Base-by-base conservation (phyloP, 305 asterid species). In the Vinca major region DNA sequence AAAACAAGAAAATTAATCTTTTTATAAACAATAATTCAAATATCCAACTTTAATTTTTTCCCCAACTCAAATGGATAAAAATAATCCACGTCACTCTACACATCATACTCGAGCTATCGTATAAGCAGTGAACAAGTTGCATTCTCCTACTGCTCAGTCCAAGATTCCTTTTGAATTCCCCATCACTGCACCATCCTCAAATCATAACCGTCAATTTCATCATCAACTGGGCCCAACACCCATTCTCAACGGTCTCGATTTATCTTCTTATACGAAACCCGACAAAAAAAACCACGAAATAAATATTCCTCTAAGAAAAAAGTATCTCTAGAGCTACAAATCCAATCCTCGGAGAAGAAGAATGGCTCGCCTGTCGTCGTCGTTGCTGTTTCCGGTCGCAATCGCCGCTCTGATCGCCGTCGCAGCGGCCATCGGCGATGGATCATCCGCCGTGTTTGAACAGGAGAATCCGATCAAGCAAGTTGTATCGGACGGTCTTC, bases 391-490 rank as follows among this genome's bases (percentile, higher is more conserved):
- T 4, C 26, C 73, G 56, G 50, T 49, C 63, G 11, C 73, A 72
- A 39, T 71, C 73, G 85, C 77, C 5, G 80, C 72, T 57, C 74
- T 85, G 66, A 75, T 83, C 73, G 82, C 83, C 81, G 68, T 54
- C 65, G 21, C 65, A 4, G 83, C 82, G 51, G 80, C 63, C 39
- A 74, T 79, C 9, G 63, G 39, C 0, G 80, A 83, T 68, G 75
- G 71, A 79, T 75, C 84, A 68, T 55, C 74, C 17, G 81, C 70
- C 10, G 21, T 72, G 65, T 71, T 83, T 67, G 26, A 64, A 33
- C 82, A 79, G 53, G 85, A 82, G 49, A 91, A 91, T 72, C 96
- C 92, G 69, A 89, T 89, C 82, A 80, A 81, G 74, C 96, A 92
- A 79, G 96, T 88, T 2, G 92, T 86, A 53, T 75, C 77, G 33